A percentile compares a stretch with the other conserved stretches of the same genome.
phyloP scores from a whole-genome alignment of 305 asterid genomes.

The Euphrasia arctica region DNA sequence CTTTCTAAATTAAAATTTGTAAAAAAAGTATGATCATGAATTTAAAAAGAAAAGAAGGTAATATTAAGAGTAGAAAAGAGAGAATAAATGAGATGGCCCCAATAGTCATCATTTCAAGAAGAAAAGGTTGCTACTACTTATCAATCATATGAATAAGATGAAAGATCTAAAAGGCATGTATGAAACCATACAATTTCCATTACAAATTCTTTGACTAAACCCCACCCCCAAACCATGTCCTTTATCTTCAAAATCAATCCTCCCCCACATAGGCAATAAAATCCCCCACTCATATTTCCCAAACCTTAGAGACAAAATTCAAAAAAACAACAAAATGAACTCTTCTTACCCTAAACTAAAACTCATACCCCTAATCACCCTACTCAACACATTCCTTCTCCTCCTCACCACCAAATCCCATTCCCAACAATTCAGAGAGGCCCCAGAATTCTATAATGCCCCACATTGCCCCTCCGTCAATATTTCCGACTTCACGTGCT shows the following conservation, averaged over 20 bases:
- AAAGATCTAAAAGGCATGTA: constrained; percentile 24
- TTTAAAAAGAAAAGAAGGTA: too few species aligned
- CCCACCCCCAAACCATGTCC: constrained; percentile 30
- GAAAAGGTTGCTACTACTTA: neutral
- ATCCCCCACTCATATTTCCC: constrained; percentile 19
- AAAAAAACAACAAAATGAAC: constrained; percentile 15
- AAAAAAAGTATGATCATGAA: too few species aligned
- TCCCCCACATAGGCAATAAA: constrained; percentile 20
- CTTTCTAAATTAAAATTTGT: too few species aligned
- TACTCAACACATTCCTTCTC: constrained; percentile 12
- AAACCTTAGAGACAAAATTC: constrained; percentile 8
- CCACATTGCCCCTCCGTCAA: constrained; percentile 48
- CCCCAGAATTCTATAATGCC: constrained; percentile 83
- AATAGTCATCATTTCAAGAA: neutral
- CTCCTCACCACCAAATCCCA: constrained; percentile 15
- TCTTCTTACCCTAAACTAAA: constrained; percentile 16
- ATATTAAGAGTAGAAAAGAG: too few species aligned
- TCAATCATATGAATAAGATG: constrained; percentile 15
- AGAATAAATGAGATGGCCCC: neutral
- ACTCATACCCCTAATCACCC: constrained; percentile 18
- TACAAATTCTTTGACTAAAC: constrained; percentile 26
- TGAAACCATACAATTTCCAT: constrained; percentile 34
- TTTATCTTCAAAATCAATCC: constrained; percentile 32
- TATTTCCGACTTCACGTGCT: constrained; percentile 32
- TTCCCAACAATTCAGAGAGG: constrained; percentile 61